Evolutionary conservation across 371 early-diverging fungal genomes (phyloP), one percentile per base, ranked within the genome.

Genomic region (Rhizopus microsporus): DNA sequence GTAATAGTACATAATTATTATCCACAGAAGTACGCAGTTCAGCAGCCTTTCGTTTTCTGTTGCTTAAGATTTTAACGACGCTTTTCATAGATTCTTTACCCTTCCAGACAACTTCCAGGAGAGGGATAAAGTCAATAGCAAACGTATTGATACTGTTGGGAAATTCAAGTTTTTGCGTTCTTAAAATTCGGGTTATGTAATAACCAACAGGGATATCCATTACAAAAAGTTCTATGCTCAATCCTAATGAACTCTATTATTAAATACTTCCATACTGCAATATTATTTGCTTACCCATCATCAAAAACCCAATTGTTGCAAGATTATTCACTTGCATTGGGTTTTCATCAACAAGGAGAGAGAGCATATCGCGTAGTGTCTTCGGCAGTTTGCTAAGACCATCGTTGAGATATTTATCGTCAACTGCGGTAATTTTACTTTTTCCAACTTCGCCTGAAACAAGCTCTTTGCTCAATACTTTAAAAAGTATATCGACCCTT

Each of bases 241-340:
- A n/a, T 15, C 56, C 48, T 47, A 56, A 44, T 17, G 10, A 40
- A 16, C 40, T n/a, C 7, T 31, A 40, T 31, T 52, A 42, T 30
- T 40, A 29, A 52, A 38, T 52, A 1, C 29, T 56, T 45, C 32
- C 13, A 3, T 47, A 47, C 47, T 38, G 30, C 23, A 17, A 17
- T 47, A 37, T 37, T 48, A 30, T 56, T 56, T n/a, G 46, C 55
- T 43, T 54, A 54, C 55, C 34, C 45, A 42, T 45, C 5, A 54
- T 45, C 29, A 45, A 54, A 45, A 54, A 54, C 0, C 48, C 17
- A 47, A 37, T 44, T 17, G 39, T 56, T 56, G 34, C 16, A 35
- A 56, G 48, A 15, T 29, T 35, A 9, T 56, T 47, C 16, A 29
- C 56, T 48, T 56, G 46, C 13, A 29, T 29, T 32, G 56, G 56